Percentiles rank a stretch among this genome's conserved stretches.
These are phyloP conservation scores for Thinopyrum elongatum DNA, from an alignment of 176 grass and related monocot genomes.

Conservation along the genomic window DNA sequence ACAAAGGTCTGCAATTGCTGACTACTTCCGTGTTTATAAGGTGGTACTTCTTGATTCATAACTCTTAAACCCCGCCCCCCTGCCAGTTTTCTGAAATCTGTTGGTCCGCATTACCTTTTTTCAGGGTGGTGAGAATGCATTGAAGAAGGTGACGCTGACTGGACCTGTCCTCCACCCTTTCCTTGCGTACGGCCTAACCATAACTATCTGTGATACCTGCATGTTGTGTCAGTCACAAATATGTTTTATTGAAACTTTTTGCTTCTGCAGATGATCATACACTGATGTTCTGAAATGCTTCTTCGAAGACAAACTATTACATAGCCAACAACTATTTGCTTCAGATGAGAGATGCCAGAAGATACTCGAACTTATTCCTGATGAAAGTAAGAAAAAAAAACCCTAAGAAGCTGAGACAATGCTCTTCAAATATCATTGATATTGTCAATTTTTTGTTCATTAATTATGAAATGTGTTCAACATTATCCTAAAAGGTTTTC, in stretches of 20 bases:
- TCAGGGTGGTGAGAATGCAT: conserved; percentile 76
- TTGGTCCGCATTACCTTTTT: conserved; percentile 11
- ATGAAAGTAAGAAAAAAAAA: conserved; percentile 57
- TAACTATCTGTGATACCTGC: background rate
- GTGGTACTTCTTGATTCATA: conserved; percentile 34
- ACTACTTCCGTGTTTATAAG: conserved; percentile 90
- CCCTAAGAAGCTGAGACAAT: background rate
- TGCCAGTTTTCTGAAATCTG: background rate
- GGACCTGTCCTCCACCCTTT: conserved; percentile 79
- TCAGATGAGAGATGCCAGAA: conserved; percentile 79
- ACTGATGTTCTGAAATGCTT: conserved; percentile 76
- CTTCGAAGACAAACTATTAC: conserved; percentile 77
- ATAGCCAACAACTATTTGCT: conserved; percentile 63
- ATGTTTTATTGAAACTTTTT: conserved; percentile 11
- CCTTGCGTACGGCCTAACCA: conserved; percentile 59
- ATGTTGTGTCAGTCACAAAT: conserved; percentile 8
- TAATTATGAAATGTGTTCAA: conserved; percentile 17
- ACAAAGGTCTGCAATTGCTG: conserved; percentile 79
- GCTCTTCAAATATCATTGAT: background rate
- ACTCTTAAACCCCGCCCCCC: background rate
- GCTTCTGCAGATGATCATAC: conserved; percentile 62
- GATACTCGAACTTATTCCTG: conserved; percentile 84
- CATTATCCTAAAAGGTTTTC: conserved; percentile 21
- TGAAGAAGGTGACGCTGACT: conserved; percentile 77
- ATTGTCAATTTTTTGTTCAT: background rate